A percentile compares a stretch with the other conserved stretches of the same genome.
Evolutionary conservation across 805 yeast genomes (phyloP).

Genomic region (Saccharomycopsis lassenensis): DNA sequence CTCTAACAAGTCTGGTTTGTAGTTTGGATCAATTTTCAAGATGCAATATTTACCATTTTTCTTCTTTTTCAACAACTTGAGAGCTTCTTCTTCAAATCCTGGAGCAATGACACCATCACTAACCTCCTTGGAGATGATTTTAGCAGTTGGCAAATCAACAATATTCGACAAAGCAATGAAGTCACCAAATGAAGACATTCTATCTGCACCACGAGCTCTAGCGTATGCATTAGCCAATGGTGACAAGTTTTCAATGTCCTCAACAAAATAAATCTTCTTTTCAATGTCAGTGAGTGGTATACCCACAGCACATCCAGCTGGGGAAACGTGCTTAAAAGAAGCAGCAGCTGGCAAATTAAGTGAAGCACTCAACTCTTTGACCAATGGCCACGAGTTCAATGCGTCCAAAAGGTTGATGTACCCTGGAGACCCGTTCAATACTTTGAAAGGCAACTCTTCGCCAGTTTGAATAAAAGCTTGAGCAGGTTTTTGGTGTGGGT

Average conservation of each 20-base stretch:
- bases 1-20: constrained; percentile 69
- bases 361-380: constrained; percentile 89
- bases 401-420: constrained; percentile 96
- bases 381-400: constrained; percentile 96
- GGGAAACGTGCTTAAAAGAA: constrained; percentile 96
- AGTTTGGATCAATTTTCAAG: constrained; percentile 92
- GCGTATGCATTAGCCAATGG: constrained; percentile 98
- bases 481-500: constrained; percentile 99
- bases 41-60: constrained; percentile 97
- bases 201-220: constrained; percentile 98
- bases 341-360: constrained; percentile 97
- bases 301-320: constrained; percentile 98
- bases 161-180: constrained; percentile 94
- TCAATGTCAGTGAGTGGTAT: constrained; percentile 83
- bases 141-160: constrained; percentile 94
- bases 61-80: constrained; percentile 79
- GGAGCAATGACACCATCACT: constrained; percentile 99
- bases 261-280: constrained; percentile 91
- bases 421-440: constrained; percentile 91
- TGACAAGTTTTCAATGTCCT: constrained; percentile 86
- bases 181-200: constrained; percentile 99
- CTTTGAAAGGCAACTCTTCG: constrained; percentile 85
- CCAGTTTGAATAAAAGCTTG: constrained; percentile 88
- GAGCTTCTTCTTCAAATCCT: constrained; percentile 87
- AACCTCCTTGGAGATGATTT: constrained; percentile 94